phyloP scores from a whole-genome alignment of 2,329 filamentous ascomycete genomes.

The Dothideomycetes sp. region DNA sequence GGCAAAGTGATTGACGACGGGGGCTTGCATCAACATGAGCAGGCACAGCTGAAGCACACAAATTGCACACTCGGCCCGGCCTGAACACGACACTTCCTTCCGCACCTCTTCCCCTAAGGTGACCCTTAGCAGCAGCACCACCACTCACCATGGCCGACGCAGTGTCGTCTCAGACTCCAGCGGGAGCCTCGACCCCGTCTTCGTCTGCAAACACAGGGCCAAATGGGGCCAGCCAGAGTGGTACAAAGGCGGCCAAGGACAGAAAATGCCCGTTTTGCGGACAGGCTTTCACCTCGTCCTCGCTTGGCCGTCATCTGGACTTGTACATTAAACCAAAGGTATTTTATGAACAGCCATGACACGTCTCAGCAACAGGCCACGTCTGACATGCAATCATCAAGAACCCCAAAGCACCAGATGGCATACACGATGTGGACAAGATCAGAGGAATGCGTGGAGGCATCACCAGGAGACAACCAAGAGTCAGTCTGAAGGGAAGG shows the following conservation, averaged over 20 bases:
- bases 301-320: conserved; percentile 84
- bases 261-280: conserved; percentile 79
- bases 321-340: conserved; percentile 78
- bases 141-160: conserved; percentile 5
- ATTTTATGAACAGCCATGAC: no score
- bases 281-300: conserved; percentile 86
- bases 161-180: conserved; percentile 4
- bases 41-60: background rate
- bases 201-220: conserved; percentile 1
- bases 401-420: conserved; percentile 79
- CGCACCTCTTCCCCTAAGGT: no score
- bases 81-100: no score
- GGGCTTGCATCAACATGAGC: background rate
- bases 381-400: no score
- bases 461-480: conserved; percentile 77
- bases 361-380: no score
- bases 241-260: conserved; percentile 57
- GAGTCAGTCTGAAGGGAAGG: conserved; percentile 28
- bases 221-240: background rate
- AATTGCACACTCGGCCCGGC: no score
- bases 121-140: no score
- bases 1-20: background rate
- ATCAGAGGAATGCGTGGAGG: conserved; percentile 73
- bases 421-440: conserved; percentile 79
- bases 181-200: conserved; percentile 6